A percentile compares a stretch with the other conserved stretches of the same genome.
Evolutionary conservation across 257 asterid genomes (phyloP).

Genomic region (Anisodus tanguticus): DNA sequence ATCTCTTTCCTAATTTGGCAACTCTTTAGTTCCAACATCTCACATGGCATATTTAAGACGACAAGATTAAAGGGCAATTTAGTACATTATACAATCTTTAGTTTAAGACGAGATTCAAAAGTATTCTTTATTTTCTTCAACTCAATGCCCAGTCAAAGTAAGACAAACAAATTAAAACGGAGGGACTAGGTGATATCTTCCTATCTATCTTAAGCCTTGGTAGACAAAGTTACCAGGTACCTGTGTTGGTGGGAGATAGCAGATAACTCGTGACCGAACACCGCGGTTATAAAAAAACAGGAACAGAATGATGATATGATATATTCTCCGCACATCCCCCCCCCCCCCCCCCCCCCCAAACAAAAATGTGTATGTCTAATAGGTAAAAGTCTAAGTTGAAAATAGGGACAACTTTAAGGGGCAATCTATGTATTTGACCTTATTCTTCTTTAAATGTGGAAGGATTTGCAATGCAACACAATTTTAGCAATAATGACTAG

Average conservation of each 20-base stretch:
- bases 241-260: neutral
- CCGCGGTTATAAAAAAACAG: neutral
- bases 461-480: conserved; percentile 21
- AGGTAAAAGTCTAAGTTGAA: too few relatives aligned
- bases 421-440: too few relatives aligned
- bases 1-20: neutral
- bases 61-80: neutral
- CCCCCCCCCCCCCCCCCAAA: neutral
- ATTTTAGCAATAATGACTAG: conserved; percentile 10
- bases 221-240: neutral
- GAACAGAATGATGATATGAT: neutral
- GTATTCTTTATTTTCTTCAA: neutral
- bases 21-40: neutral
- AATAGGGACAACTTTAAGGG: too few relatives aligned
- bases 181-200: neutral
- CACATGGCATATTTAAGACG: conserved; percentile 5
- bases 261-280: neutral
- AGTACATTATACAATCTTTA: neutral
- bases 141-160: neutral
- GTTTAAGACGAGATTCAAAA: neutral
- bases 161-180: neutral
- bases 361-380: too few relatives aligned
- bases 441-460: neutral
- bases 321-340: neutral
- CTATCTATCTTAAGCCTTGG: neutral